phyloP scores from a whole-genome alignment of 2,329 filamentous ascomycete species.

The Cadophora luteo-olivacea region DNA sequence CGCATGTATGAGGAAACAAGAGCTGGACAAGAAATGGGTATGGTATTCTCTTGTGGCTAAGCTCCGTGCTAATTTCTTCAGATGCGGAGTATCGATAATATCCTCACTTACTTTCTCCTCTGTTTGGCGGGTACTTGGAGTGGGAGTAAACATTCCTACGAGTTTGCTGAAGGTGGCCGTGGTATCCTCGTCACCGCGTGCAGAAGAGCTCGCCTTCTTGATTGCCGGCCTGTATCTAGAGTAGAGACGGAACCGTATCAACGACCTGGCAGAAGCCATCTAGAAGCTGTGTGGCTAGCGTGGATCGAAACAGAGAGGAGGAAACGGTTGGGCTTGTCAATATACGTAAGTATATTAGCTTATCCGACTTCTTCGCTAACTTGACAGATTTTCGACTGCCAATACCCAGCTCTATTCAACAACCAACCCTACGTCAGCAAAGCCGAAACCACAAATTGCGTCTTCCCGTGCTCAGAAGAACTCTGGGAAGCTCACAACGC shows the following conservation, averaged over 20 bases:
- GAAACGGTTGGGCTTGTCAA: slow-evolving; percentile 40
- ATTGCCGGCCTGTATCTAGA: slow-evolving; percentile 37
- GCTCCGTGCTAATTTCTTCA: slow-evolving; percentile 26
- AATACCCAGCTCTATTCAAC: slow-evolving; percentile 42
- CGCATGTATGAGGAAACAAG: slow-evolving; percentile 34
- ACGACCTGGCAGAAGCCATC: slow-evolving; percentile 27
- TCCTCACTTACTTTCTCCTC: slow-evolving; percentile 41
- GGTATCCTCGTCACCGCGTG: slow-evolving; percentile 40
- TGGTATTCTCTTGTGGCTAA: slow-evolving; percentile 4
- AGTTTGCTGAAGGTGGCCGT: slow-evolving; percentile 41
- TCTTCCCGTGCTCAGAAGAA: slow-evolving; percentile 40
- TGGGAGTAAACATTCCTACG: slow-evolving; percentile 40
- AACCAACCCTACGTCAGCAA: slow-evolving; percentile 41
- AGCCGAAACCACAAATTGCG: slow-evolving; percentile 42
- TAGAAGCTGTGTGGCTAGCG: slow-evolving; percentile 38
- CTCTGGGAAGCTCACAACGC: slow-evolving; percentile 38
- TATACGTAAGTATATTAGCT: slow-evolving; percentile 36
- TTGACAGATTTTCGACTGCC: slow-evolving; percentile 39
- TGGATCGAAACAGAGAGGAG: slow-evolving; percentile 43
- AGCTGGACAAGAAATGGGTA: slow-evolving; percentile 39
- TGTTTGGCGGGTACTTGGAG: slow-evolving; percentile 41
- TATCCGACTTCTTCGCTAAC: slow-evolving; percentile 9
- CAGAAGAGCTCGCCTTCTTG: slow-evolving; percentile 38
- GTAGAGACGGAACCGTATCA: slow-evolving; percentile 31
- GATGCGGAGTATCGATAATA: slow-evolving; percentile 39